These are phyloP conservation scores for Dinochytrium kinnereticum DNA, from an alignment of 371 early-diverging fungal species.

Conservation along the genomic window DNA sequence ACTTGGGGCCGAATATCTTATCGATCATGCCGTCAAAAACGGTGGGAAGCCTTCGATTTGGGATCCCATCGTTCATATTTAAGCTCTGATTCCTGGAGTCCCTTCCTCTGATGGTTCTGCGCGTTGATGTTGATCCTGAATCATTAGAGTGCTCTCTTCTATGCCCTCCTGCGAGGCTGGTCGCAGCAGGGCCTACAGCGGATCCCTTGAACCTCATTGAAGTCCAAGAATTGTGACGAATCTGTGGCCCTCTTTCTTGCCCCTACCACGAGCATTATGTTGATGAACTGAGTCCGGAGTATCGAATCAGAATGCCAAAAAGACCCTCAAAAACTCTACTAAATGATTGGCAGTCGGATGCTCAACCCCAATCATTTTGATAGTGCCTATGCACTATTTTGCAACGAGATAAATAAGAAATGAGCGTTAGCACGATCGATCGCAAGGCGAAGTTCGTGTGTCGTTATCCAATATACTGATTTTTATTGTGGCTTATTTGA, in stretches of 20 bases:
- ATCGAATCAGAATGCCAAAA: neutral
- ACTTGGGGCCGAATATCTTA: conserved; percentile 9
- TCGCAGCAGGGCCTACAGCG: neutral
- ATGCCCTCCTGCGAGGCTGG: neutral
- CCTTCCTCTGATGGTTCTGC: neutral
- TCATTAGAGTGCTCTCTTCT: neutral
- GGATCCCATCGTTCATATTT: neutral
- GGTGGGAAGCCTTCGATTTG: conserved; percentile 1
- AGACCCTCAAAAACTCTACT: no score
- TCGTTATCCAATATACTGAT: no score
- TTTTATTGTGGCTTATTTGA: neutral
- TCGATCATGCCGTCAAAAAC: conserved; percentile 12
- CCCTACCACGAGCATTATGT: neutral
- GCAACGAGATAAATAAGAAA: no score
- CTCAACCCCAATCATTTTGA: neutral
- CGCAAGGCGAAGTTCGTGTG: no score
- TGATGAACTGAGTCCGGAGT: neutral
- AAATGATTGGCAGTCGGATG: neutral
- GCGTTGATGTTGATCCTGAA: neutral
- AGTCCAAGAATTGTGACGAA: no score
- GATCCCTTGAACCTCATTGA: neutral
- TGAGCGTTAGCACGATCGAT: no score
- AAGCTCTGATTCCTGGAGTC: neutral
- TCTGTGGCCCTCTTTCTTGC: no score
- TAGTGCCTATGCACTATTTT: neutral